Base-by-base conservation (phyloP, 2,329 filamentous ascomycete species). In the Talaromyces sp. region DNA sequence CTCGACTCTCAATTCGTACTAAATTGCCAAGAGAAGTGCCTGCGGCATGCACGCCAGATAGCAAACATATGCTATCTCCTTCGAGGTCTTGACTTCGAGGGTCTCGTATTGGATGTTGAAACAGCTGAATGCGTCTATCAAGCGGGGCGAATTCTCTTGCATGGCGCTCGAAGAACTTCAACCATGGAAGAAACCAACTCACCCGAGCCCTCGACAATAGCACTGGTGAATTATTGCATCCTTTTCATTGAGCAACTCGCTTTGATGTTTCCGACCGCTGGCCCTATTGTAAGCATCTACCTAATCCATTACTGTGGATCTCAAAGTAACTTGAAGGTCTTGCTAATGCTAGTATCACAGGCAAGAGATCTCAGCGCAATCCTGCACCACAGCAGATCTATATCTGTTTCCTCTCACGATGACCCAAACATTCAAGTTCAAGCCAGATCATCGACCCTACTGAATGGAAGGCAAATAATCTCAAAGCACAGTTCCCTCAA, bases 41-140 rank as follows among this genome's bases (percentile, higher is more conserved):
- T 42, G 14, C 19, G 14, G 3, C 40, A 42, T 42, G 40, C 40
- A 27, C 32, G 32, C 14, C 37, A 40, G 20, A 40, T 40, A 40
- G 17, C 37, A 8, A 17, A 7, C 6, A 19, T 40, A 3, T 40
- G 37, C 37, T 40, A 7, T 24, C 37, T 40, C 19, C 4, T 40
- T 40, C 37, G 37, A 20, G 37, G 17, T 4, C 37, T 40, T 40
- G 37, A 16, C n/a, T 40, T 24, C 14, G 37, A 40, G 4, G 14
- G 19, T 16, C 16, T 24, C n/a, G 17, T 40, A 20, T 16, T 40
- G 37, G 37, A 40, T 24, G 14, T 40, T 5, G 37, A 40, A 40
- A 40, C 37, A 40, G 37, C 37, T 20, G 37, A 40, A 40, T 40
- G 37, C 19, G 37, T 40, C 37, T 40, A 40, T 24, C 37, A 40